These are phyloP conservation scores for Rhododendron vialii DNA, from an alignment of 148 eudicot species.

Conservation along the genomic window DNA sequence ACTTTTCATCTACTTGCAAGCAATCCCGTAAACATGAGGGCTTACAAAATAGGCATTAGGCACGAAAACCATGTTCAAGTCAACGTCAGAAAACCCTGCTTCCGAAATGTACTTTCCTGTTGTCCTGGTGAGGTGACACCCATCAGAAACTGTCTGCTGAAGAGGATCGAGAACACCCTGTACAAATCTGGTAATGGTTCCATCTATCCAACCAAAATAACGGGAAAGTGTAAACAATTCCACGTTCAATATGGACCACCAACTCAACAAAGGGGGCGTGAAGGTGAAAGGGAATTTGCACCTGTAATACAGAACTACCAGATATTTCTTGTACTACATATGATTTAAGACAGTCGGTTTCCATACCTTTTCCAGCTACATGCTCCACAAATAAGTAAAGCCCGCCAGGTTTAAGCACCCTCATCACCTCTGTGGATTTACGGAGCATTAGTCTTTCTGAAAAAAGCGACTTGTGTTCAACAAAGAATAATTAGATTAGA, in stretches of 20 bases:
- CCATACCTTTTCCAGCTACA: slow-evolving; percentile 73
- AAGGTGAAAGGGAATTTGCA: not conserved
- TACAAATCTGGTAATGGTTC: slow-evolving; percentile 45
- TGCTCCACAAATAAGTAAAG: slow-evolving; percentile 80
- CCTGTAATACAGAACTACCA: not conserved
- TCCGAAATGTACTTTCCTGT: slow-evolving; percentile 49
- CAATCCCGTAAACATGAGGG: slow-evolving; percentile 75
- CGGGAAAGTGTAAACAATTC: not conserved
- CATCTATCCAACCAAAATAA: slow-evolving; percentile 42
- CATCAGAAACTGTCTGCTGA: slow-evolving; percentile 68
- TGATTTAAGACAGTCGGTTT: not conserved
- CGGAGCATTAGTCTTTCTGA: not conserved
- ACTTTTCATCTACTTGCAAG: slow-evolving; percentile 40
- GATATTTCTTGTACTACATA: not conserved
- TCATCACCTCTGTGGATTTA: slow-evolving; percentile 56
- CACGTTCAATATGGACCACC: not conserved
- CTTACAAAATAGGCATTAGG: slow-evolving; percentile 48
- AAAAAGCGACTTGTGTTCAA: not conserved
- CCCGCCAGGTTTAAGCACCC: slow-evolving; percentile 92
- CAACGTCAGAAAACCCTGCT: slow-evolving; percentile 70
- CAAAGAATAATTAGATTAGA: not conserved
- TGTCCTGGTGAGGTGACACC: slow-evolving; percentile 78
- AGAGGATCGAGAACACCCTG: slow-evolving; percentile 72
- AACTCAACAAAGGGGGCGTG: not conserved
- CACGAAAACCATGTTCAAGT: slow-evolving; percentile 32